Evolutionary conservation across 2,329 filamentous ascomycete genomes (phyloP).

Genomic region (Ceratocystis eucalypticola): DNA sequence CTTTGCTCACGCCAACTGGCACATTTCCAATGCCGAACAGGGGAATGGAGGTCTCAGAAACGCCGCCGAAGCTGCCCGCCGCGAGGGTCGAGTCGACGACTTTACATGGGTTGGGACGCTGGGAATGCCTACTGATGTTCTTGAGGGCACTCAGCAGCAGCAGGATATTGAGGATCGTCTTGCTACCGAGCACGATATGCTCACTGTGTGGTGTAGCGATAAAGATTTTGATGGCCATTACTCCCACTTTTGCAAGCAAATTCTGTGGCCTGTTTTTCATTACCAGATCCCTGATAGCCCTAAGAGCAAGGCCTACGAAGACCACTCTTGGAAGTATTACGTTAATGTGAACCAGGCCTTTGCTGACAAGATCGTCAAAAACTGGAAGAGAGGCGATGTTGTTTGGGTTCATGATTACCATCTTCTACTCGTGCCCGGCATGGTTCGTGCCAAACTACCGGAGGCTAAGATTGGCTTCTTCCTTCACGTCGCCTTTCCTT

Average conservation of each 20-base stretch:
- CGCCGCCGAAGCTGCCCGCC: constrained; percentile 63
- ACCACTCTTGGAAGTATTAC: constrained; percentile 94
- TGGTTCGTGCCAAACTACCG: constrained; percentile 80
- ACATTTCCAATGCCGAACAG: constrained; percentile 70
- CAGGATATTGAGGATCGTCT: constrained; percentile 72
- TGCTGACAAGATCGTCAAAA: constrained; percentile 75
- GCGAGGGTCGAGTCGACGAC: constrained; percentile 55
- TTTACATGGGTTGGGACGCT: constrained; percentile 86
- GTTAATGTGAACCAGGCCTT: constrained; percentile 86
- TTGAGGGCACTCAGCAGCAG: constrained; percentile 60
- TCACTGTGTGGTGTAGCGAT: constrained; percentile 76
- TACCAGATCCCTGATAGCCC: constrained; percentile 97
- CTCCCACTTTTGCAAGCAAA: constrained; percentile 92
- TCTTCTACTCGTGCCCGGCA: constrained; percentile 70
- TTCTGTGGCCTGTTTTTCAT: constrained; percentile 94
- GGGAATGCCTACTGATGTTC: constrained; percentile 82
- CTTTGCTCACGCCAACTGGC: constrained; percentile 70
- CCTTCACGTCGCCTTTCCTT: constrained; percentile 87
- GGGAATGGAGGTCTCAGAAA: constrained; percentile 88
- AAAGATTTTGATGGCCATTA: constrained; percentile 93
- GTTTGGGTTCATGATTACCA: constrained; percentile 98
- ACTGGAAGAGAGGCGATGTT: constrained; percentile 85
- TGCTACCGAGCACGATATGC: constrained; percentile 65
- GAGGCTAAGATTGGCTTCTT: constrained; percentile 96
- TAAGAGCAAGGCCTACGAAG: constrained; percentile 95